Percentiles rank a stretch among this genome's conserved stretches.
Conservation (phyloP, 2,329 filamentous ascomycete genomes). For the Ceratocystis albifundus region DNA sequence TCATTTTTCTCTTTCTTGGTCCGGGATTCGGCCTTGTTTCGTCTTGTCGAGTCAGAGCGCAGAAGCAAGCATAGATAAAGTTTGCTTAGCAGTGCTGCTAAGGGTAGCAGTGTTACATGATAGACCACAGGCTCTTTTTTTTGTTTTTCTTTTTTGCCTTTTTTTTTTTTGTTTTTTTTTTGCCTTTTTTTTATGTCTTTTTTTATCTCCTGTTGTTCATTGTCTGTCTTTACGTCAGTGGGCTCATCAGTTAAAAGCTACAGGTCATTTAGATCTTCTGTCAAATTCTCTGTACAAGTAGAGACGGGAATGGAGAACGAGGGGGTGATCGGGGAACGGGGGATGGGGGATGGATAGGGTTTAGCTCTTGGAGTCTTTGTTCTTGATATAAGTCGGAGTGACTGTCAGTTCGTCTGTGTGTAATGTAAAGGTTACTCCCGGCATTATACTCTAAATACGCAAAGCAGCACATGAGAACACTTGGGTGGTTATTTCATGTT, state of each 20-base stretch:
- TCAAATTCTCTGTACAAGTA: background rate
- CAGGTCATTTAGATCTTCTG: background rate
- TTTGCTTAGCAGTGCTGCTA: background rate
- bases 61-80: background rate
- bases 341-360: background rate
- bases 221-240: too few relatives aligned
- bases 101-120: background rate
- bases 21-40: too few relatives aligned
- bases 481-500: background rate
- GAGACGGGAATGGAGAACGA: background rate
- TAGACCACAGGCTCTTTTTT: background rate
- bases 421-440: conserved; percentile 8
- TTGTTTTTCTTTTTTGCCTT: background rate
- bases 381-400: background rate
- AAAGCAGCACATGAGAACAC: background rate
- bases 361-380: background rate
- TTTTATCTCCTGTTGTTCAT: background rate
- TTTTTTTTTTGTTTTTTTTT: background rate
- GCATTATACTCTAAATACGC: conserved; percentile 2
- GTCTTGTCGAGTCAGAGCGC: background rate
- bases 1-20: too few relatives aligned
- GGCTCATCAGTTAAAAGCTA: background rate
- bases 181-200: background rate
- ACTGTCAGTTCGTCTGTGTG: conserved; percentile 9
- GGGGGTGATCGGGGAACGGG: background rate